Evolutionary conservation across 169 alveolate genomes (phyloP).

Genomic region (Plasmodium ovale): DNA sequence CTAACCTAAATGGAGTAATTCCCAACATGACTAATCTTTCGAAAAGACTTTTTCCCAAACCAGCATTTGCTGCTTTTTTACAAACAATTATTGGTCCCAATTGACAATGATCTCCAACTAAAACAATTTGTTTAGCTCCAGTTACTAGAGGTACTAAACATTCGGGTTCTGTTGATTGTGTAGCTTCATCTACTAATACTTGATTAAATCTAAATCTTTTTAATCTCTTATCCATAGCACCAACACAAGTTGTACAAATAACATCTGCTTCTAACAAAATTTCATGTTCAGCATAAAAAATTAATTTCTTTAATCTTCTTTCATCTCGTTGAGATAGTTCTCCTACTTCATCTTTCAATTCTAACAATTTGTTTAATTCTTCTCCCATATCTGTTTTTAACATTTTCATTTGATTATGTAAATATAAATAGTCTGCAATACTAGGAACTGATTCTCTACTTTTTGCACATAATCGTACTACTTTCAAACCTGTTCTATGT

Average conservation of each 20-base stretch:
- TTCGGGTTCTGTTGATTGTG: slow-evolving; percentile 95
- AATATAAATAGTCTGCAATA: slow-evolving; percentile 82
- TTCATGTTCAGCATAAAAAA: slow-evolving; percentile 90
- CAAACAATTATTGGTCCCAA: slow-evolving; percentile 97
- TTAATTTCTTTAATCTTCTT: slow-evolving; percentile 86
- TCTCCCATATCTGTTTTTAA: slow-evolving; percentile 79
- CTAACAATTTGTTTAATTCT: slow-evolving; percentile 79
- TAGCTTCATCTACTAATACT: slow-evolving; percentile 96
- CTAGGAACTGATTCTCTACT: slow-evolving; percentile 67
- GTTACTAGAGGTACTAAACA: slow-evolving; percentile 92
- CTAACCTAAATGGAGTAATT: slow-evolving; percentile 87
- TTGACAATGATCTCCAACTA: slow-evolving; percentile 97
- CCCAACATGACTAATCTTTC: slow-evolving; percentile 86
- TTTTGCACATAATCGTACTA: slow-evolving; percentile 90
- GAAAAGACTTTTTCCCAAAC: slow-evolving; percentile 91
- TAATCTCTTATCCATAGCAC: slow-evolving; percentile 95
- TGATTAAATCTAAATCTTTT: slow-evolving; percentile 89
- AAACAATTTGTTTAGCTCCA: slow-evolving; percentile 93
- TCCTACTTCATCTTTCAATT: slow-evolving; percentile 87
- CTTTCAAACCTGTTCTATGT: slow-evolving; percentile 94
- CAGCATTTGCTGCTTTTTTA: slow-evolving; percentile 90
- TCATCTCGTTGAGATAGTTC: slow-evolving; percentile 91
- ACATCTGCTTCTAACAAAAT: slow-evolving; percentile 84
- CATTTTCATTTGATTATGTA: slow-evolving; percentile 91
- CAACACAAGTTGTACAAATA: slow-evolving; percentile 91